Evolutionary conservation across 2,329 filamentous ascomycete species (phyloP), one percentile per base, ranked within the genome.

Genomic region (Fonsecaea pugnacius): DNA sequence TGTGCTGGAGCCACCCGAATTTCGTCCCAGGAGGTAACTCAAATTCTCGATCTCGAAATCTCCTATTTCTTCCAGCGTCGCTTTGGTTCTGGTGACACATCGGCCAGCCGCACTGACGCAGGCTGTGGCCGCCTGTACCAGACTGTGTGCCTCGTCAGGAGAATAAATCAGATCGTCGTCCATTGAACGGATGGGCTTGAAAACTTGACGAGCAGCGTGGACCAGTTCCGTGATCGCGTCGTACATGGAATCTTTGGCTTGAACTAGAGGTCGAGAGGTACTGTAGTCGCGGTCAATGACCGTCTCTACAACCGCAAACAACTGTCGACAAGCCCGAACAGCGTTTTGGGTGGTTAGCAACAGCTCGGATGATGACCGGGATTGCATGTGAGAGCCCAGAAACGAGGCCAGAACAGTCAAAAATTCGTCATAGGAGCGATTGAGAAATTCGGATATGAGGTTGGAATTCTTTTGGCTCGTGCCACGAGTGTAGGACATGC

Each of bases 31-130:
- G 27, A 66, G 55, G 35, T 66, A 62, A 14, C 53, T 53, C 16
- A 65, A 35, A 51, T 63, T 62, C 35, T 68, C 66, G 33, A 70
- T 53, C 75, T 96, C 92, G 69, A 96, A 96, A 75, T 96, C 93
- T 21, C 93, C 92, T 68, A 95, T 92, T 66, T 90, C 85, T 77
- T 96, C 92, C 63, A 99, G 89, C 51, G 96, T 87, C 74, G 87
- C 84, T 72, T 92, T 92, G 10, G 93, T 90, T 78, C 93, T 94
- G 6, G 90, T 89, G 21, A 96, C 90, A 76, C 94, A 97, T 71
- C 96, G 92, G 46, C 94, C 94, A 51, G 93, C 92, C 24, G 91
- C 90, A 70, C 92, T 89, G 30, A 99, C 93, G 74, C 93, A 97
- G 65, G 87, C 88, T 6, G 92, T 96, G 8, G 92, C 92, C 21